phyloP scores from a whole-genome alignment of 148 eudicot species.

The Silene uniflora region DNA sequence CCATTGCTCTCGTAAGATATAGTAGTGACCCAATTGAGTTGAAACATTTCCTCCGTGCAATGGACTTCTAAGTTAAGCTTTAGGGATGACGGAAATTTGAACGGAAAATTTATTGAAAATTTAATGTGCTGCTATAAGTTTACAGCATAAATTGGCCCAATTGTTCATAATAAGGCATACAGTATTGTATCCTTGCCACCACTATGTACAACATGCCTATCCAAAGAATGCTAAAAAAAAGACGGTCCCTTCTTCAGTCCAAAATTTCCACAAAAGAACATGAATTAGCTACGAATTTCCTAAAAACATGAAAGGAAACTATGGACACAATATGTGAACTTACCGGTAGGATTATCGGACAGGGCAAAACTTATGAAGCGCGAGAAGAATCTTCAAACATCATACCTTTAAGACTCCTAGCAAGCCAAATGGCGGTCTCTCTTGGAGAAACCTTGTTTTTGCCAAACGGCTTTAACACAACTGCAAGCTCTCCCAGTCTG shows the following conservation, averaged over 20 bases:
- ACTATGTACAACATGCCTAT: slow-evolving; percentile 47
- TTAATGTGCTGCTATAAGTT: not conserved
- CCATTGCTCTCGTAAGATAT: no score
- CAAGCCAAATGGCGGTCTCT: slow-evolving; percentile 96
- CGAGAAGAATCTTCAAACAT: slow-evolving; percentile 65
- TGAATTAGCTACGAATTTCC: slow-evolving; percentile 5
- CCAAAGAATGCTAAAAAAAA: slow-evolving; percentile 37
- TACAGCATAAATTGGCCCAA: slow-evolving; percentile 19
- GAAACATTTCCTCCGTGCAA: no score
- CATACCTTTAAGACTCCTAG: slow-evolving; percentile 84
- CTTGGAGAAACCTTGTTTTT: slow-evolving; percentile 93
- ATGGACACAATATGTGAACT: slow-evolving; percentile 22
- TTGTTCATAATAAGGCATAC: slow-evolving; percentile 5
- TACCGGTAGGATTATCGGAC: slow-evolving; percentile 18
- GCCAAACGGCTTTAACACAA: slow-evolving; percentile 93
- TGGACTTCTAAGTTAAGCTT: no score
- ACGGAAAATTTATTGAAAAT: no score
- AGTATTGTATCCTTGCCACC: slow-evolving; percentile 19
- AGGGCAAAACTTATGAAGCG: slow-evolving; percentile 29
- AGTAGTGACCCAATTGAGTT: no score
- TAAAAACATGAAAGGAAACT: slow-evolving; percentile 9
- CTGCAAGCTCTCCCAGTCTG: slow-evolving; percentile 78
- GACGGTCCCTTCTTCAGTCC: slow-evolving; percentile 11
- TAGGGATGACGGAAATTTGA: not conserved
- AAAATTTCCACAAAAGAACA: slow-evolving; percentile 25